Conservation (phyloP, 352 stramenopile species). For the Blastocystis sp. region DNA sequence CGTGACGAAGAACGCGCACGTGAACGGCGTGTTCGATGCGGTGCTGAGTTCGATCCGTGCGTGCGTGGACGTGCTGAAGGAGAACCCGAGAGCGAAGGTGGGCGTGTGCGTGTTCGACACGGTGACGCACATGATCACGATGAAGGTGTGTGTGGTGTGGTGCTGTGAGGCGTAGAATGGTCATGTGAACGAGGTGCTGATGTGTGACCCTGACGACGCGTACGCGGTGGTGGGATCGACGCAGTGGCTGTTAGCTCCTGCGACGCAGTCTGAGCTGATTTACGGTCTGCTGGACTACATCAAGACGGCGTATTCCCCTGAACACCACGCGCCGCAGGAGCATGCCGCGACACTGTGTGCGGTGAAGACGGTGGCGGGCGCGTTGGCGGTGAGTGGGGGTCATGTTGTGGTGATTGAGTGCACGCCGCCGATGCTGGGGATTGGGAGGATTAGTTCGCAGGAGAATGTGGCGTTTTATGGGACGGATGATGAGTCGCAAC, state of each 20-base stretch:
- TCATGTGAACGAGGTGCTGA: constrained; percentile 40
- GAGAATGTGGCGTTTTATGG: constrained; percentile 33
- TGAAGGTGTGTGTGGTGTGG: not conserved
- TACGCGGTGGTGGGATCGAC: constrained; percentile 1
- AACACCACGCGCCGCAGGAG: not conserved
- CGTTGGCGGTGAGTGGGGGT: constrained; percentile 16
- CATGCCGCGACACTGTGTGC: not conserved
- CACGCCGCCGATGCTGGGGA: constrained; percentile 24
- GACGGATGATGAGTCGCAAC: constrained; percentile 48
- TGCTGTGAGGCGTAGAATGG: constrained; percentile 19
- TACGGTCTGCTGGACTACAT: constrained; percentile 2
- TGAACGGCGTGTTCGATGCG: constrained; percentile 35
- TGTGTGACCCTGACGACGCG: constrained; percentile 57
- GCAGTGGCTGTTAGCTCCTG: constrained; percentile 6
- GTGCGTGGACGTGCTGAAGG: constrained; percentile 28
- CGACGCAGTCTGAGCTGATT: not conserved
- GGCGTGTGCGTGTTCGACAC: constrained; percentile 63
- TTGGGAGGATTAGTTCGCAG: constrained; percentile 14
- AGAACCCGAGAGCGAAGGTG: constrained; percentile 1
- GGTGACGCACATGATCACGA: constrained; percentile 11
- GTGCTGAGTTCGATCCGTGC: constrained; percentile 1
- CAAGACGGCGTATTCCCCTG: not conserved
- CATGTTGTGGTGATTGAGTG: constrained; percentile 59
- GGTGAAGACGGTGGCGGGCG: constrained; percentile 29
- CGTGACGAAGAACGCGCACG: constrained; percentile 6